Conservation (phyloP, 441 rosid genomes). For the Gossypium davidsonii region DNA sequence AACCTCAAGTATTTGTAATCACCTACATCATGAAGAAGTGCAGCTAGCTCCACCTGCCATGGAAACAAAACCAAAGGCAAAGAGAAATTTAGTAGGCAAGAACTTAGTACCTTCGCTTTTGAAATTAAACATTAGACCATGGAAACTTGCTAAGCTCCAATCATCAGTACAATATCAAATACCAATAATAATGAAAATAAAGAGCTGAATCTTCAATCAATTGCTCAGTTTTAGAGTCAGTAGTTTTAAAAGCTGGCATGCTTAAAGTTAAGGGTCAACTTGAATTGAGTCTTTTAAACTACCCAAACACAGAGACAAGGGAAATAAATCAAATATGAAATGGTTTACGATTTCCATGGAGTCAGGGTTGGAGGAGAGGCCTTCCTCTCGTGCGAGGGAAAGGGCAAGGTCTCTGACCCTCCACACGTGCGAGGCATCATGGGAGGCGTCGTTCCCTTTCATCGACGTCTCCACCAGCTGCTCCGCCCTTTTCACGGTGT, state of each 20-base stretch:
- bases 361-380: slow-evolving; percentile 56
- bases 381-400: slow-evolving; percentile 72
- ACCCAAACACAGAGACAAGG: background rate
- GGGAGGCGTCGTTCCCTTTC: slow-evolving; percentile 83
- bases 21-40: slow-evolving; percentile 87
- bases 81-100: background rate
- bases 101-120: background rate
- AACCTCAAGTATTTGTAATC: slow-evolving; percentile 83
- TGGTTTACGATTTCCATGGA: slow-evolving; percentile 62
- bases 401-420: slow-evolving; percentile 75
- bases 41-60: slow-evolving; percentile 76
- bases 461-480: slow-evolving; percentile 45
- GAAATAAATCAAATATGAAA: background rate
- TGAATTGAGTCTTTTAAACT: background rate
- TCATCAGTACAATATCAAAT: background rate
- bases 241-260: background rate
- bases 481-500: slow-evolving; percentile 48
- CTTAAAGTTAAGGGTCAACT: background rate
- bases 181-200: background rate
- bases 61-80: background rate
- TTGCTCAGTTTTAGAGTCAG: background rate
- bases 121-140: background rate
- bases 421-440: slow-evolving; percentile 66
- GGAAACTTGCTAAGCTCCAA: background rate
- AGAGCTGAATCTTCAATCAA: background rate